Percentiles rank a stretch among this genome's conserved stretches.
Evolutionary conservation across 768 basidiomycete genomes (phyloP).

Genomic region (Tricholoma saponaceum): DNA sequence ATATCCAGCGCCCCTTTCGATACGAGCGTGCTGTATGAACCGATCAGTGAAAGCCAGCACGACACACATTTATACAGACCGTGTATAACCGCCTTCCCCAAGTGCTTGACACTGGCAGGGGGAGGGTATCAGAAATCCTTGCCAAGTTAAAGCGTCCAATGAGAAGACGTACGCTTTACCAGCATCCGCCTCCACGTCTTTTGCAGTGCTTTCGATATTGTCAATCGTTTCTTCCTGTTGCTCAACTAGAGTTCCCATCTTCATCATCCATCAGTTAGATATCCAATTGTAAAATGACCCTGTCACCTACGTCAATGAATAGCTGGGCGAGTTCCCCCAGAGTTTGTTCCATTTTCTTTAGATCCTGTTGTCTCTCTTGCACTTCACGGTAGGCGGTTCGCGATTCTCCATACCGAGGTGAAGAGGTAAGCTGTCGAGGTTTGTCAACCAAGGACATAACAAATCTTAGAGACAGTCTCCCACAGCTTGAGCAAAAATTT

Average conservation of each 20-base stretch:
- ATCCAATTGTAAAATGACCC: background rate
- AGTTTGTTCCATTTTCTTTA: slow-evolving; percentile 81
- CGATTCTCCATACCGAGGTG: slow-evolving; percentile 81
- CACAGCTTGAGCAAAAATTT: slow-evolving; percentile 80
- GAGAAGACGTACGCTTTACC: slow-evolving; percentile 54
- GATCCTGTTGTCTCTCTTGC: slow-evolving; percentile 83
- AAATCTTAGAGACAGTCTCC: slow-evolving; percentile 10
- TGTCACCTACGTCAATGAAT: slow-evolving; percentile 69
- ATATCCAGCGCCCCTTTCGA: slow-evolving; percentile 83
- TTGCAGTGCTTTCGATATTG: slow-evolving; percentile 58
- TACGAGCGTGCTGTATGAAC: slow-evolving; percentile 50
- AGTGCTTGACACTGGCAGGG: slow-evolving; percentile 49
- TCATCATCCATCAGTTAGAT: background rate
- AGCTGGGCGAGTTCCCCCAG: slow-evolving; percentile 86
- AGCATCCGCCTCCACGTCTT: slow-evolving; percentile 62
- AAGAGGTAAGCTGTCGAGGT: slow-evolving; percentile 55
- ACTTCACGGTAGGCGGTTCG: slow-evolving; percentile 83
- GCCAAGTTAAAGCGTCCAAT: background rate
- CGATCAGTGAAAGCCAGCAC: slow-evolving; percentile 10
- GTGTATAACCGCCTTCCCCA: slow-evolving; percentile 61
- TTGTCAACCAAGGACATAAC: background rate
- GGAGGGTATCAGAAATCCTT: background rate
- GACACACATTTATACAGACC: slow-evolving; percentile 23
- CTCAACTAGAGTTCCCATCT: slow-evolving; percentile 78
- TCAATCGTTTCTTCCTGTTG: slow-evolving; percentile 78